Conservation (phyloP, 768 basidiomycete genomes). For the Leccinum aurantiacum region DNA sequence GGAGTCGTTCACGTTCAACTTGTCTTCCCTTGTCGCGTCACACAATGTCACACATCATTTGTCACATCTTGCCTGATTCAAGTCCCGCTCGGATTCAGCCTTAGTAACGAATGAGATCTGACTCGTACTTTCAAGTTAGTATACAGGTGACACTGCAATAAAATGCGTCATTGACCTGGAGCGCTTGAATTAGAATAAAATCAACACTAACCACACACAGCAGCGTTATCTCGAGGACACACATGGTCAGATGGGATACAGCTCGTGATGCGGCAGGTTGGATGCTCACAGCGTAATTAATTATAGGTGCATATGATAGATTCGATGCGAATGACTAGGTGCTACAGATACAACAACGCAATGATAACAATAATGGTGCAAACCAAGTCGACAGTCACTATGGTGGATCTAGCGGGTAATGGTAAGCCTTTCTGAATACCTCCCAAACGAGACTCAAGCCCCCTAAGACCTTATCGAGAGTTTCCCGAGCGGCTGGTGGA, state of each 20-base stretch:
- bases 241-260: neutral
- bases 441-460: slow-evolving; percentile 33
- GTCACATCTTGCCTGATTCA: neutral
- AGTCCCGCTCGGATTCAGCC: too few species aligned
- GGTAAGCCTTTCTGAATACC: slow-evolving; percentile 31
- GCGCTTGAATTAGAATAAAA: neutral
- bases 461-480: slow-evolving; percentile 27
- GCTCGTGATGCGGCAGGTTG: neutral
- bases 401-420: slow-evolving; percentile 37
- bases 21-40: neutral
- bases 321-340: neutral
- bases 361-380: slow-evolving; percentile 12
- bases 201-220: neutral
- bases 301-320: neutral
- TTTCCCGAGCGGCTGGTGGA: slow-evolving; percentile 22
- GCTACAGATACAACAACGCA: slow-evolving; percentile 16
- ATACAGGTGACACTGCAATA: neutral
- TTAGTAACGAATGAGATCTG: too few species aligned
- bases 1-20: neutral
- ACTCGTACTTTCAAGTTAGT: neutral
- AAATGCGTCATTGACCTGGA: neutral
- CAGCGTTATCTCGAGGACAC: neutral
- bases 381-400: slow-evolving; percentile 6
- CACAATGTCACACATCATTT: neutral
- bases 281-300: neutral